Conservation (phyloP, 23 red algal species). For the Gracilaria gracilis region DNA sequence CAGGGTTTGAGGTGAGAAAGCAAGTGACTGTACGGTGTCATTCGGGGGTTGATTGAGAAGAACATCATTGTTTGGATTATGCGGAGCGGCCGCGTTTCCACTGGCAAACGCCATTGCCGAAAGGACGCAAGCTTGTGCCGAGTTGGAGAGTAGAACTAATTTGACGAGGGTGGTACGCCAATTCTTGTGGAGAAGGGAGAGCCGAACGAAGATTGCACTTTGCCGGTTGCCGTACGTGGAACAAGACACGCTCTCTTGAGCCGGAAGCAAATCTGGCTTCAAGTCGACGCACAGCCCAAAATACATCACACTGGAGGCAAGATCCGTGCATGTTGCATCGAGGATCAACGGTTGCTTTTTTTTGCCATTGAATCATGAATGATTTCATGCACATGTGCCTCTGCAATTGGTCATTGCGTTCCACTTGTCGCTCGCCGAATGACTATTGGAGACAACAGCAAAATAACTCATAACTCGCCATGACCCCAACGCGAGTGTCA, state of each 20-base stretch:
- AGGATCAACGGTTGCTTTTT: conserved; percentile 3
- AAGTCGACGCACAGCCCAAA: not conserved
- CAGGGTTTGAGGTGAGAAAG: conserved; percentile 92
- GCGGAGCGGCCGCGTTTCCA: conserved; percentile 27
- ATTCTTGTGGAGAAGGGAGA: not conserved
- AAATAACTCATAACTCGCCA: not conserved
- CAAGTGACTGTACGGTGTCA: conserved; percentile 89
- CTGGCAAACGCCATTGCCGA: conserved; percentile 49
- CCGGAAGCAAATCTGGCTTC: not conserved
- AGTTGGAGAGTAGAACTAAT: not conserved
- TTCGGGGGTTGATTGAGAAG: conserved; percentile 87
- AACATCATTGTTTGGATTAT: conserved; percentile 97
- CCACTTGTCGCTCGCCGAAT: not conserved
- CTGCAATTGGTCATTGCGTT: not conserved
- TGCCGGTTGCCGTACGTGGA: not conserved
- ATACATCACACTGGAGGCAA: too few species aligned
- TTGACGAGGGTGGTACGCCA: not conserved
- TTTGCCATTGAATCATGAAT: too few species aligned
- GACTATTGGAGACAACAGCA: not conserved
- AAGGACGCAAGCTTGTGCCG: not conserved
- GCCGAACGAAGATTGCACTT: not conserved
- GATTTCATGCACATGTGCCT: not conserved
- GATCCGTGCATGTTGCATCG: not conserved
- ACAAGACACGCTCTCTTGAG: not conserved
- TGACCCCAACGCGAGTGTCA: not conserved